Evolutionary conservation across 225 moss, liverwort and hornwort genomes (phyloP), one percentile per base, ranked within the genome.

Genomic region (Straminergon stramineum): DNA sequence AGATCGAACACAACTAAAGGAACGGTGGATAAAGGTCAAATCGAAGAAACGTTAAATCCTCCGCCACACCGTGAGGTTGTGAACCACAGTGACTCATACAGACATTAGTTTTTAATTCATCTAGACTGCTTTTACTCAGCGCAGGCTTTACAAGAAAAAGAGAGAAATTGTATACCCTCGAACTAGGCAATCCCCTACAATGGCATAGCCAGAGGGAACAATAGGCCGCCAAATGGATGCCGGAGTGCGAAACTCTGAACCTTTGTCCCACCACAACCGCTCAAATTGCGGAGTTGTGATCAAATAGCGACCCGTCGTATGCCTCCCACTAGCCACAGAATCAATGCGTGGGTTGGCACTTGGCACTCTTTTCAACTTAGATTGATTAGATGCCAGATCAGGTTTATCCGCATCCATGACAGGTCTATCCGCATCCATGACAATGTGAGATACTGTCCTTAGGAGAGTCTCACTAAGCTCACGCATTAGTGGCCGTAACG

Each of bases 211-310:
- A 85, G 94, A 83, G 84, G 97, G 98, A 56, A 96, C 94, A 84
- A 95, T 90, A 57, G 98, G 96, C 71, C 98, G 96, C 98, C 98
- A 99, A 88, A 99, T 96, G 86, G 98, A 99, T 37, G 95, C 95
- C n/a, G 93, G 79, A 85, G 89, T 92, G 41, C 98, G 94, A 31
- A 93, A 90, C 70, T 99, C 96, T 87, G 97, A 95, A 61, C 96
- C 98, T 91, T 96, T 99, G 82, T 97, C 97, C 98, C 98, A 99
- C 98, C 98, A 99, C 83, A 99, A 91, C 45, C 98, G 95, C 84
- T 97, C 98, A 87, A 99, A 97, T 88, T 95, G 96, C 80, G 96
- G 94, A 88, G 96, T 99, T 78, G 96, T 96, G 64, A 99, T 92
- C 88, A 96, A 91, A 92, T 91, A 95, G 78, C 96, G 96, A 78